Evolutionary conservation across 2,329 filamentous ascomycete genomes (phyloP).

Genomic region (Botrytis cinerea): DNA sequence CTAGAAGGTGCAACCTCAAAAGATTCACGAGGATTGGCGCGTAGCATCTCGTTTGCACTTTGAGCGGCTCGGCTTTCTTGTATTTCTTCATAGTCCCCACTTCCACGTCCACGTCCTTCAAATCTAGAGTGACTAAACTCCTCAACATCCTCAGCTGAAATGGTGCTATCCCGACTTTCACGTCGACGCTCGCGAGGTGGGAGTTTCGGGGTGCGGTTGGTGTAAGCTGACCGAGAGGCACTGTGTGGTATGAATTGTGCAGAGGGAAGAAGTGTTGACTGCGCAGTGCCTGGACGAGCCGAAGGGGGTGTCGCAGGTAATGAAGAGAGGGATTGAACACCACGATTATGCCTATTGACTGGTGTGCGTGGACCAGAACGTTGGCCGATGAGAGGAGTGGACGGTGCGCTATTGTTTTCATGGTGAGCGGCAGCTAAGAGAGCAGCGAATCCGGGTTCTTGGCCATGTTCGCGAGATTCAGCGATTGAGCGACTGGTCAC

Average conservation of each 20-base stretch:
- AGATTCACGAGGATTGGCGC: conserved; percentile 52
- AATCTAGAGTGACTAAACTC: conserved; percentile 56
- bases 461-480: conserved; percentile 50
- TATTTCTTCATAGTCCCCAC: conserved; percentile 60
- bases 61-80: conserved; percentile 77
- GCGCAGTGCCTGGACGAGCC: conserved; percentile 46
- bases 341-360: conserved; percentile 65
- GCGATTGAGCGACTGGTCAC: conserved; percentile 43
- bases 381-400: conserved; percentile 56
- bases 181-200: conserved; percentile 56
- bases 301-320: conserved; percentile 74
- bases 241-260: conserved; percentile 62
- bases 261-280: conserved; percentile 61
- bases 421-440: conserved; percentile 74
- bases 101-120: conserved; percentile 36
- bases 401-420: conserved; percentile 72
- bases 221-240: conserved; percentile 52
- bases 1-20: conserved; percentile 41
- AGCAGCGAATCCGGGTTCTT: conserved; percentile 68
- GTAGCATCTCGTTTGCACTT: conserved; percentile 73
- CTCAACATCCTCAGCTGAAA: conserved; percentile 64
- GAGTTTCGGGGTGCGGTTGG: conserved; percentile 30
- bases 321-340: conserved; percentile 81
- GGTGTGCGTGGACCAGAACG: conserved; percentile 48
- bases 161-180: conserved; percentile 81